Base-by-base conservation (phyloP, 352 stramenopile genomes). In the Globisporangium takayamanum region DNA sequence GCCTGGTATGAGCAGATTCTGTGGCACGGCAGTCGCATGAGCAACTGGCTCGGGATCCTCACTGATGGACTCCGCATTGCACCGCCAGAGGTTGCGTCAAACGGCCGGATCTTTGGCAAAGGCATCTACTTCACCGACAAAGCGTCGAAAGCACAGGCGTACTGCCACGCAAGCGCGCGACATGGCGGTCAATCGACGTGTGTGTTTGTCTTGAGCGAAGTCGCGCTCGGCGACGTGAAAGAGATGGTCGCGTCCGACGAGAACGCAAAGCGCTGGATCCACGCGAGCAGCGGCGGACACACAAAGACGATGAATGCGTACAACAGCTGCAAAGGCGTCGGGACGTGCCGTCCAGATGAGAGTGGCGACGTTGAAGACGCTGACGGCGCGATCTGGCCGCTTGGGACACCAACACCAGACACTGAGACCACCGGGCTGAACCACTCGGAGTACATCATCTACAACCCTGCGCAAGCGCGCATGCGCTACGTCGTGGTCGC, bases 61-160 rank as follows among this genome's bases (percentile, higher is more conserved):
- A 74, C 69, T 36, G 72, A 91, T 55, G 88, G 88, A 5, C 64
- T 96, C 37, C 72, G 82, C 4, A 94, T 95, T 56, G 86, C 82
- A 16, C 87, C 87, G 12, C 68, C 81, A 8, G 81, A 92, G 18
- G 86, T 92, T 15, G 71, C 77, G 5, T 80, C 69, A 42, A 88
- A 88, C 51, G 88, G 87, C 28, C 81, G 78, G 39, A 84, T 76
- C 33, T 95, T 94, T 56, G 87, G 86, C 37, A 89, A 88, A 51
- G 87, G 88, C 26, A 56, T 96, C 8, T 96, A 96, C 60, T 96
- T 94, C 62, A 89, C 87, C 12, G 88, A 96, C 60, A 91, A 89
- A 66, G 78, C 87, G 59, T 87, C 82, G 16, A 87, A 87, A 51
- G 80, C 80, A 8, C 75, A 86, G 63, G 68, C 70, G 33, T 90